Evolutionary conservation across 495 filamentous ascomycete genomes (phyloP).

Genomic region (Aspergillus kassunensis): DNA sequence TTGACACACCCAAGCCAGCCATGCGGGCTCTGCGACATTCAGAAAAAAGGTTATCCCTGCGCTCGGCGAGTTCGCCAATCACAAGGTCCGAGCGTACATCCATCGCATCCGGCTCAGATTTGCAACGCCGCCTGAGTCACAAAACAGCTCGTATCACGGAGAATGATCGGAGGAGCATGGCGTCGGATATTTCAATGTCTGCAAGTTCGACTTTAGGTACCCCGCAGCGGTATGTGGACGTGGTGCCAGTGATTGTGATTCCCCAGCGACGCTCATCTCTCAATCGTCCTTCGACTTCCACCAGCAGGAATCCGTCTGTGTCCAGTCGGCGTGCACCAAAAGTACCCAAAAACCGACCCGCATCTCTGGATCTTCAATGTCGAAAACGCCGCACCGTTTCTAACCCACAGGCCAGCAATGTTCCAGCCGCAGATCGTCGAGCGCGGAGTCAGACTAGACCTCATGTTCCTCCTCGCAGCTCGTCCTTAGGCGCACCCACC

Average conservation of each 20-base stretch:
- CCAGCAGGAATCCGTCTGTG: conserved; percentile 35
- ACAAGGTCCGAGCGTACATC: conserved; percentile 43
- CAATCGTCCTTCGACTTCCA: conserved; percentile 40
- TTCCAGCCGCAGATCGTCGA: conserved; percentile 22
- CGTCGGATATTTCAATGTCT: conserved; percentile 54
- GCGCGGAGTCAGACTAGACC: conserved; percentile 41
- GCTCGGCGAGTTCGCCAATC: conserved; percentile 47
- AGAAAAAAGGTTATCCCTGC: conserved; percentile 60
- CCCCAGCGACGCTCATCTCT: conserved; percentile 65
- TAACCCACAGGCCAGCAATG: conserved; percentile 29
- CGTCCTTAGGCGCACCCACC: conserved; percentile 68
- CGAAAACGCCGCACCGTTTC: conserved; percentile 37
- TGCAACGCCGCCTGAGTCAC: conserved; percentile 46
- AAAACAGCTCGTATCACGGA: conserved; percentile 46
- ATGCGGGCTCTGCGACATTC: conserved; percentile 60
- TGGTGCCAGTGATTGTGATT: conserved; percentile 69
- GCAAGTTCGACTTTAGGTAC: conserved; percentile 46
- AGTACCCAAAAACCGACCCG: conserved; percentile 26
- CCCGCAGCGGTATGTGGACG: conserved; percentile 46
- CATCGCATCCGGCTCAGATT: conserved; percentile 35
- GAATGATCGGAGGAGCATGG: conserved; percentile 51
- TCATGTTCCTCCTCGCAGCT: conserved; percentile 56
- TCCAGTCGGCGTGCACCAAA: conserved; percentile 34
- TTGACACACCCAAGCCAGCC: conserved; percentile 53
- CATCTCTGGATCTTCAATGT: conserved; percentile 31